Conservation (phyloP, 129 eudicot genomes). For the Flaveria linearis region DNA sequence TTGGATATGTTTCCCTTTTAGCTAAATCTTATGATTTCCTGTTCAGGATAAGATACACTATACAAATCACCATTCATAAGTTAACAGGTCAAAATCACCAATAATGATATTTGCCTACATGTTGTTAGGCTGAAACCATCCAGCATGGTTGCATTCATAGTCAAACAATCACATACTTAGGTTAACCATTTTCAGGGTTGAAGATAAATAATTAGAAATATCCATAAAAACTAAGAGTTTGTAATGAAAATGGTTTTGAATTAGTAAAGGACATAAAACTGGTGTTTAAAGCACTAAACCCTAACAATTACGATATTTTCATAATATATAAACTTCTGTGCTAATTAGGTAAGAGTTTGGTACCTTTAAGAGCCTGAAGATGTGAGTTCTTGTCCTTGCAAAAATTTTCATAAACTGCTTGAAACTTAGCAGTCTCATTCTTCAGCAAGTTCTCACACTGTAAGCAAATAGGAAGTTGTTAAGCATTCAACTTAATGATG, state of each 20-base stretch:
- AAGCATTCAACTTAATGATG: neutral
- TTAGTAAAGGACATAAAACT: neutral
- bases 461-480: conserved; percentile 20
- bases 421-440: conserved; percentile 82
- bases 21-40: neutral
- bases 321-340: neutral
- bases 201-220: neutral
- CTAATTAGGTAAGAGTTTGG: neutral
- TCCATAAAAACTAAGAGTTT: neutral
- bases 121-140: neutral
- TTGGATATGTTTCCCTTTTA: neutral
- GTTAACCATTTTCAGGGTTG: neutral
- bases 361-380: conserved; percentile 87
- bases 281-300: neutral
- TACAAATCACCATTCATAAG: neutral
- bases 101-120: neutral
- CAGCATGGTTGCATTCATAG: neutral
- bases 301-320: neutral
- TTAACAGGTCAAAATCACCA: neutral
- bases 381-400: conserved; percentile 81
- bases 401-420: conserved; percentile 68
- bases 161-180: neutral
- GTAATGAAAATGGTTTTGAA: neutral
- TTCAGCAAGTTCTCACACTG: conserved; percentile 88
- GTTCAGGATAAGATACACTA: neutral